A percentile compares a stretch with the other conserved stretches of the same genome.
Evolutionary conservation across 176 grass and related monocot species (phyloP).

Genomic region (Zizania latifolia): DNA sequence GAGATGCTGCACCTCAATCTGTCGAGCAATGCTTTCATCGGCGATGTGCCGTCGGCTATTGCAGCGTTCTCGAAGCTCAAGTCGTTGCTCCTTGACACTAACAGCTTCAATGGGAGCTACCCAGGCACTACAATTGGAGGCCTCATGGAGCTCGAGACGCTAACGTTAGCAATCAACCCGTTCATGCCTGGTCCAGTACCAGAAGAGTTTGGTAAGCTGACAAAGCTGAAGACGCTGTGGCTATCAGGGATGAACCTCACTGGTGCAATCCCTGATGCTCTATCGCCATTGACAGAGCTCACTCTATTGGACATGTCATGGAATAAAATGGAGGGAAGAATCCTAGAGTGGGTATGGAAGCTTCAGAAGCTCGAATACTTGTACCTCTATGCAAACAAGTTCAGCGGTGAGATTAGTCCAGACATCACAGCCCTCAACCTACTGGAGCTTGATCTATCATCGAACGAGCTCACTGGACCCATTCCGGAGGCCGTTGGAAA

Average conservation of each 20-base stretch:
- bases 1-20: constrained; percentile 33
- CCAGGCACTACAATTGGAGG: constrained; percentile 16
- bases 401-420: background rate
- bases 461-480: constrained; percentile 22
- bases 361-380: constrained; percentile 17
- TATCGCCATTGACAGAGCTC: background rate
- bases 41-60: constrained; percentile 23
- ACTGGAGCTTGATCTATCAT: constrained; percentile 25
- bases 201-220: constrained; percentile 29
- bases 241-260: constrained; percentile 21
- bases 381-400: background rate
- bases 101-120: constrained; percentile 45
- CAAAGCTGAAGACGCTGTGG: constrained; percentile 1
- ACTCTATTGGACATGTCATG: background rate
- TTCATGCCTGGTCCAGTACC: constrained; percentile 14
- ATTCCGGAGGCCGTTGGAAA: constrained; percentile 23
- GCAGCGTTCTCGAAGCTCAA: constrained; percentile 27
- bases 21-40: constrained; percentile 29
- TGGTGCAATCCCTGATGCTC: background rate
- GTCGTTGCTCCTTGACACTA: constrained; percentile 10
- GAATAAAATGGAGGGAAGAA: background rate
- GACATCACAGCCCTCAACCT: background rate
- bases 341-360: constrained; percentile 26
- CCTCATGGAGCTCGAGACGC: constrained; percentile 18
- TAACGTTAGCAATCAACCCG: constrained; percentile 37